Evolutionary conservation across 1,139 yeast species (phyloP).

Genomic region (Zygotorulaspora mrakii): DNA sequence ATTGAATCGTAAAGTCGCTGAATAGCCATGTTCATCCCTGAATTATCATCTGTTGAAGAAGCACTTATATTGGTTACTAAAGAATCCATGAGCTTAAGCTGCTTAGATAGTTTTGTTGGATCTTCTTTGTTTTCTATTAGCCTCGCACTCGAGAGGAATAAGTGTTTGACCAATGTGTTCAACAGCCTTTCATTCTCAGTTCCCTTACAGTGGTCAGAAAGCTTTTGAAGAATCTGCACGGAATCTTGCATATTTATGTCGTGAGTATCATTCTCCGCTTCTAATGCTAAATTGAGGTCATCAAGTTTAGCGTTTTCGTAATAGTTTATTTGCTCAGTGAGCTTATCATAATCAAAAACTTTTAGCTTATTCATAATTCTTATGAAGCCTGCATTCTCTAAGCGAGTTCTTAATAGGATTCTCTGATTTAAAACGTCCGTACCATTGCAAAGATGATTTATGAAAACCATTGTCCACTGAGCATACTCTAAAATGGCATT

Average conservation of each 20-base stretch:
- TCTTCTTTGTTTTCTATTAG: conserved; percentile 53
- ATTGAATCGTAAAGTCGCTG: conserved; percentile 74
- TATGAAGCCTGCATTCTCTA: conserved; percentile 71
- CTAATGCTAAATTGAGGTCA: conserved; percentile 65
- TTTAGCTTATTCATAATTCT: conserved; percentile 60
- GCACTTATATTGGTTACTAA: conserved; percentile 75
- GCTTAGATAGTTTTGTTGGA: conserved; percentile 52
- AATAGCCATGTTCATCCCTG: conserved; percentile 79
- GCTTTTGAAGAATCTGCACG: conserved; percentile 58
- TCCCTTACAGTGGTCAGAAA: conserved; percentile 69
- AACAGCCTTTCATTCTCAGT: conserved; percentile 71
- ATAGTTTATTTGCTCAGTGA: conserved; percentile 62
- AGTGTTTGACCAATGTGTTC: conserved; percentile 76
- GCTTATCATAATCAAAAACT: conserved; percentile 57
- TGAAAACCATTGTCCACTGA: conserved; percentile 68
- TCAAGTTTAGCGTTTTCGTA: conserved; percentile 63
- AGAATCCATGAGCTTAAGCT: conserved; percentile 77
- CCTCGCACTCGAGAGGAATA: conserved; percentile 50
- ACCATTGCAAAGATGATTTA: conserved; percentile 66
- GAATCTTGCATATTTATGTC: conserved; percentile 72
- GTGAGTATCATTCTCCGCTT: conserved; percentile 57
- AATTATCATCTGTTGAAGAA: conserved; percentile 64
- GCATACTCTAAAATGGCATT: conserved; percentile 77
- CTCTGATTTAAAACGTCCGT: conserved; percentile 65
- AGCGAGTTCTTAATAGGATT: conserved; percentile 70